Evolutionary conservation across 352 stramenopile species (phyloP).

Genomic region (Globisporangium apiculatum): DNA sequence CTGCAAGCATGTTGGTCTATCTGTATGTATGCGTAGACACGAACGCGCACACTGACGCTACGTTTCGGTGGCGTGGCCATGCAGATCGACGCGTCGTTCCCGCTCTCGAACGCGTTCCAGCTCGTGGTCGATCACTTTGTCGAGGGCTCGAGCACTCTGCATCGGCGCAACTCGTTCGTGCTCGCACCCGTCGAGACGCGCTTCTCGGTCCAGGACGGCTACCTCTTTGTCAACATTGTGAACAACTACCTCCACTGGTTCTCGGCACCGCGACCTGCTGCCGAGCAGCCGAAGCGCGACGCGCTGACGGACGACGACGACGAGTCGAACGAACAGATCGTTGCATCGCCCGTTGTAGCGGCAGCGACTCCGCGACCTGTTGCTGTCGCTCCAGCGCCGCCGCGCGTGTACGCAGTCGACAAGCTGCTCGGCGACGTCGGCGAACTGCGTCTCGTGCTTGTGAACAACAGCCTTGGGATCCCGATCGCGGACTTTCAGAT

Average conservation of each 20-base stretch:
- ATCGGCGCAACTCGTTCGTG: slow-evolving; percentile 71
- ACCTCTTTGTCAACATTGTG: slow-evolving; percentile 77
- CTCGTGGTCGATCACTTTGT: slow-evolving; percentile 81
- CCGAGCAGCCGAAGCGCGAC: not conserved
- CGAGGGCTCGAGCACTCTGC: slow-evolving; percentile 40
- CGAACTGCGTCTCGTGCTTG: slow-evolving; percentile 73
- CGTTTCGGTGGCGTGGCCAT: not conserved
- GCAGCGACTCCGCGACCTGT: not conserved
- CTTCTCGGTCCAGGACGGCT: slow-evolving; percentile 82
- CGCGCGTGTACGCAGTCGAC: slow-evolving; percentile 42
- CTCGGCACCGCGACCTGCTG: slow-evolving; percentile 13
- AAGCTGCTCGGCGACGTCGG: slow-evolving; percentile 83
- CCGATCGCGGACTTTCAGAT: slow-evolving; percentile 84
- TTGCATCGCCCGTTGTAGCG: not conserved
- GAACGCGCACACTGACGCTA: not conserved
- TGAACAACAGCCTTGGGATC: slow-evolving; percentile 86
- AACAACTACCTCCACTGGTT: slow-evolving; percentile 80
- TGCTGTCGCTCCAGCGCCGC: not conserved
- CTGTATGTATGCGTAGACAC: not conserved
- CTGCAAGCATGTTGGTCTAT: not conserved
- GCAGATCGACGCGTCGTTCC: slow-evolving; percentile 81
- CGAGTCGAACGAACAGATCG: slow-evolving; percentile 2
- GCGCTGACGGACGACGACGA: not conserved
- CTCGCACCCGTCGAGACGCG: slow-evolving; percentile 75
- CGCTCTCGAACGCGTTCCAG: slow-evolving; percentile 74